These are phyloP conservation scores for Hypoxylon sp. DNA, from an alignment of 2,329 filamentous ascomycete genomes.

Conservation along the genomic window DNA sequence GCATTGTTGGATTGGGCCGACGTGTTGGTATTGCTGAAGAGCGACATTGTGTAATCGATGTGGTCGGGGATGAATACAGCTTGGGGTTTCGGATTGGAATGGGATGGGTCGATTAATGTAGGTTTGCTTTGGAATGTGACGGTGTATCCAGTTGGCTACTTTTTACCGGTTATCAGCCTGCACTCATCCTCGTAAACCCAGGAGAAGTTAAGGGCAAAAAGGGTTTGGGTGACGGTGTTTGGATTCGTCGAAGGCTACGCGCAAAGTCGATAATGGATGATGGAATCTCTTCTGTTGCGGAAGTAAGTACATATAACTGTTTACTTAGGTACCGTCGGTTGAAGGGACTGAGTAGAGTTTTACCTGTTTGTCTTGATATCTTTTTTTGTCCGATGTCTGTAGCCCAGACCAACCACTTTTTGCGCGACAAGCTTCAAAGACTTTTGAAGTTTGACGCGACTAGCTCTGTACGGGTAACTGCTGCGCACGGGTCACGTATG, in stretches of 20 bases:
- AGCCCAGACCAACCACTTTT: constrained; percentile 38
- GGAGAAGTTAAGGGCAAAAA: constrained; percentile 14
- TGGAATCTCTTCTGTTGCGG: background rate
- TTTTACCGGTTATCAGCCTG: constrained; percentile 25
- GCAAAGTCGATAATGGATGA: constrained; percentile 21
- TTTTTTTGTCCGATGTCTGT: constrained; percentile 11
- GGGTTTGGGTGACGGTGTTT: constrained; percentile 27
- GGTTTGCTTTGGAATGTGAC: constrained; percentile 42
- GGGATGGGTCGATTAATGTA: constrained; percentile 2
- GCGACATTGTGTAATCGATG: constrained; percentile 48
- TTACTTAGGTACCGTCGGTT: background rate
- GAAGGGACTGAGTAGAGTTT: background rate
- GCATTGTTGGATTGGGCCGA: constrained; percentile 51
- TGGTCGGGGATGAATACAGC: constrained; percentile 20
- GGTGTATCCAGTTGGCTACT: constrained; percentile 32
- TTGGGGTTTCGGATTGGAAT: constrained; percentile 15
- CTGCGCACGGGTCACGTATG: constrained; percentile 1
- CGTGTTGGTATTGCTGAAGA: constrained; percentile 51
- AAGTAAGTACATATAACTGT: background rate
- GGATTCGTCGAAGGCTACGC: constrained; percentile 10
- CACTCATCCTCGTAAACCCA: constrained; percentile 38
- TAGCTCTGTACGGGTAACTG: background rate
- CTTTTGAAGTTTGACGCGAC: constrained; percentile 28
- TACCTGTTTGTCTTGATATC: constrained; percentile 21
- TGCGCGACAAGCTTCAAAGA: constrained; percentile 45